These are phyloP conservation scores for Hydnomerulius pinastri DNA, from an alignment of 768 basidiomycete species.

Conservation along the genomic window DNA sequence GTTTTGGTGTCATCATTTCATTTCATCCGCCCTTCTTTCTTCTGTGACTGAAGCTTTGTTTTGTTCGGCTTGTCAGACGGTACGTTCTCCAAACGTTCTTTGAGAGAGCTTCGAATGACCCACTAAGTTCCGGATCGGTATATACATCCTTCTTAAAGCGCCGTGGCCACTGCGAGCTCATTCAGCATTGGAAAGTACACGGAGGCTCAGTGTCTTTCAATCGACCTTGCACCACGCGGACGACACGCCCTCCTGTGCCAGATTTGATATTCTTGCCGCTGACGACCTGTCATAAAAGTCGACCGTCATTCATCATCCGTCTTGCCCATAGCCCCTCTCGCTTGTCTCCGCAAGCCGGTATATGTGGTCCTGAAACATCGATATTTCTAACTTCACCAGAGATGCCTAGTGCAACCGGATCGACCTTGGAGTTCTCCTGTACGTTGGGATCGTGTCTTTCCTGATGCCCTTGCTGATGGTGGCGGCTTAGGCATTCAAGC, in stretches of 20 bases:
- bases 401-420: constrained; percentile 20
- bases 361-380: constrained; percentile 18
- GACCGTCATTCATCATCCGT: constrained; percentile 17
- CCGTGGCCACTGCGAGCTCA: constrained; percentile 20
- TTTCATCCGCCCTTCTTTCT: constrained; percentile 28
- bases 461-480: background rate
- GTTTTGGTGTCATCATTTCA: constrained; percentile 33
- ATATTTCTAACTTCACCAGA: constrained; percentile 6
- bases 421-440: constrained; percentile 29
- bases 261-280: constrained; percentile 32
- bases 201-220: constrained; percentile 15
- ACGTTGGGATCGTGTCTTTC: constrained; percentile 1
- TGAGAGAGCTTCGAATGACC: constrained; percentile 27
- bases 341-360: constrained; percentile 26
- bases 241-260: constrained; percentile 33
- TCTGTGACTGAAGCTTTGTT: constrained; percentile 33
- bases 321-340: constrained; percentile 36
- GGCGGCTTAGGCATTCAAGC: constrained; percentile 22
- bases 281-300: constrained; percentile 25
- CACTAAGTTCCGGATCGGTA: constrained; percentile 30
- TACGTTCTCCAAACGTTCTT: constrained; percentile 30
- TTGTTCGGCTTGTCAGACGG: constrained; percentile 24
- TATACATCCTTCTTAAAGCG: constrained; percentile 24
- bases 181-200: constrained; percentile 13
- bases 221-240: constrained; percentile 27